These are phyloP conservation scores for Phytophthora sojae DNA, from an alignment of 352 stramenopile species.

Conservation along the genomic window DNA sequence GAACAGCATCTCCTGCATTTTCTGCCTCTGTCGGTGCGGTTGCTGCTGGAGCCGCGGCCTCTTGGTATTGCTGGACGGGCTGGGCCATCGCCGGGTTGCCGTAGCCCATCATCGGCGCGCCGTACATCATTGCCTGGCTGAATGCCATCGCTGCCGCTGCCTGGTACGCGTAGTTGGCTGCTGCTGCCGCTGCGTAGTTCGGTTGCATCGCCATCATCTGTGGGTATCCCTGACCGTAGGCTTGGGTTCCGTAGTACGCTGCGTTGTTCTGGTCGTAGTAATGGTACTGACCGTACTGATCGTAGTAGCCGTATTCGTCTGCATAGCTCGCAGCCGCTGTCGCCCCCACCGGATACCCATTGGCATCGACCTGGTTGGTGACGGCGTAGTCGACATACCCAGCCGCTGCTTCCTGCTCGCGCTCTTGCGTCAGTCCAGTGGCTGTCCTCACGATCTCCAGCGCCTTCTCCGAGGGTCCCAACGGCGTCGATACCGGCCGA, in stretches of 20 bases:
- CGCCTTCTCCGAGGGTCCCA: conserved; percentile 30
- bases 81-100: conserved; percentile 33
- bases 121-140: conserved; percentile 53
- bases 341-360: conserved; percentile 39
- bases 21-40: not conserved
- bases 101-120: conserved; percentile 49
- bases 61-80: conserved; percentile 28
- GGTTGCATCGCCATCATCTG: conserved; percentile 53
- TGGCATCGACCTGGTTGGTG: conserved; percentile 39
- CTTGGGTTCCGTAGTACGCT: conserved; percentile 38
- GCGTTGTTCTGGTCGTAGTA: conserved; percentile 75
- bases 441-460: conserved; percentile 48
- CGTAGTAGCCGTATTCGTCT: conserved; percentile 85
- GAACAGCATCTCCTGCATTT: conserved; percentile 29
- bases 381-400: conserved; percentile 54
- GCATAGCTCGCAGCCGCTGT: conserved; percentile 49
- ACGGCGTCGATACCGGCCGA: conserved; percentile 53
- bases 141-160: conserved; percentile 68
- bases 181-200: conserved; percentile 51
- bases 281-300: conserved; percentile 82
- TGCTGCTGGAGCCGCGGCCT: conserved; percentile 5
- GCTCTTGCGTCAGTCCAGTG: conserved; percentile 25
- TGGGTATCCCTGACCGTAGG: conserved; percentile 32
- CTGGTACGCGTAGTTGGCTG: conserved; percentile 67
- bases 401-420: conserved; percentile 15